Evolutionary conservation across 1,284 basidiomycete species (phyloP).

Genomic region (Pholiota adiposa): DNA sequence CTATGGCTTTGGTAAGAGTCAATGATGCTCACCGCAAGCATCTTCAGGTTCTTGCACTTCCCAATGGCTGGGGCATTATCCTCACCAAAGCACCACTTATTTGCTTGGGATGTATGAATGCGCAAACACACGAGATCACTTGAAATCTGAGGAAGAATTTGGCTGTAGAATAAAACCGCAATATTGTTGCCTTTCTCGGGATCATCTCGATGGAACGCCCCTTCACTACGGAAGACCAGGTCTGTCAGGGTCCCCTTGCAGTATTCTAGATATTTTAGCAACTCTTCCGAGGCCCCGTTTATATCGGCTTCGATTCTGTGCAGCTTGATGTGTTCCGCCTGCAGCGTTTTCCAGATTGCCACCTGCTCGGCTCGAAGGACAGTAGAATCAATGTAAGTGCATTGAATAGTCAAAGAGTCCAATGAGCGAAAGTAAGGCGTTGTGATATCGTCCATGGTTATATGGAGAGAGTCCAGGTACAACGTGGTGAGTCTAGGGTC

Average conservation of each 20-base stretch:
- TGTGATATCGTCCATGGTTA: neutral
- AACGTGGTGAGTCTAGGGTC: neutral
- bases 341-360: neutral
- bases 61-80: neutral
- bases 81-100: neutral
- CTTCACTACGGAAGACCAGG: neutral
- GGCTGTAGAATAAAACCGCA: neutral
- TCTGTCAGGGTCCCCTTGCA: neutral
- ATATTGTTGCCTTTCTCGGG: neutral
- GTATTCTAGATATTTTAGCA: neutral
- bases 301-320: neutral
- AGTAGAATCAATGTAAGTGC: too few species aligned
- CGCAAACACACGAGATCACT: neutral
- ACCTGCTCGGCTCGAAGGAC: neutral
- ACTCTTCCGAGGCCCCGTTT: neutral
- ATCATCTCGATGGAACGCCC: too few species aligned
- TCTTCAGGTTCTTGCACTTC: neutral
- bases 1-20: neutral
- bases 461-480: neutral
- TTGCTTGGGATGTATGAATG: neutral
- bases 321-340: neutral
- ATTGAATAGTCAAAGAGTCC: neutral
- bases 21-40: neutral
- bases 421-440: neutral
- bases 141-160: neutral